Evolutionary conservation across 371 early-diverging fungal genomes (phyloP).

Genomic region (Nematocida ausubeli): DNA sequence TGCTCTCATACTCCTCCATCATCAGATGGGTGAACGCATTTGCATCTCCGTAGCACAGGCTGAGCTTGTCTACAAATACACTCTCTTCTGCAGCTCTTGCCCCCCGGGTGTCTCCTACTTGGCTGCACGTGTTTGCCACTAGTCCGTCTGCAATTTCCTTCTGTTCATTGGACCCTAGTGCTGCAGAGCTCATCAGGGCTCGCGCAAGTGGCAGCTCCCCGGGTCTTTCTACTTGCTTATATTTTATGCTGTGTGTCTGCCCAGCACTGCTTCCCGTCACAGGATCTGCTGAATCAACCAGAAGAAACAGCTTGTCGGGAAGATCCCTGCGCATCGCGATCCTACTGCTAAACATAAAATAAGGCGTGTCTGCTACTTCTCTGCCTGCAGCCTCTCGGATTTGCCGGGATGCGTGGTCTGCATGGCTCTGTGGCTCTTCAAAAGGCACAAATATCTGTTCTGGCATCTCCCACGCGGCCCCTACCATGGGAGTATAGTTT

Average conservation of each 20-base stretch:
- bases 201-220: background rate
- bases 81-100: background rate
- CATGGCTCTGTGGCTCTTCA: too few species aligned
- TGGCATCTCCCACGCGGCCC: too few species aligned
- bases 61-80: background rate
- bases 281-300: background rate
- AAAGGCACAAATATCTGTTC: too few species aligned
- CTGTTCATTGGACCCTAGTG: background rate
- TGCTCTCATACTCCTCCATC: background rate
- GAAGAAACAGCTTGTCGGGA: background rate
- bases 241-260: background rate
- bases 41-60: background rate
- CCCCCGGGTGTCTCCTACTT: background rate
- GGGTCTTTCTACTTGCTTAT: background rate
- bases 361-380: too few species aligned
- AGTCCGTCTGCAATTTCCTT: background rate
- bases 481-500: too few species aligned
- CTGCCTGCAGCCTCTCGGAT: too few species aligned
- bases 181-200: background rate
- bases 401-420: too few species aligned
- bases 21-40: background rate
- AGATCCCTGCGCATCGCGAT: background rate
- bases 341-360: background rate
- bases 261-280: background rate
- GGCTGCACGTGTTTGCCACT: background rate